Conservation (phyloP, 768 basidiomycete species). For the Saitozyma sp. region DNA sequence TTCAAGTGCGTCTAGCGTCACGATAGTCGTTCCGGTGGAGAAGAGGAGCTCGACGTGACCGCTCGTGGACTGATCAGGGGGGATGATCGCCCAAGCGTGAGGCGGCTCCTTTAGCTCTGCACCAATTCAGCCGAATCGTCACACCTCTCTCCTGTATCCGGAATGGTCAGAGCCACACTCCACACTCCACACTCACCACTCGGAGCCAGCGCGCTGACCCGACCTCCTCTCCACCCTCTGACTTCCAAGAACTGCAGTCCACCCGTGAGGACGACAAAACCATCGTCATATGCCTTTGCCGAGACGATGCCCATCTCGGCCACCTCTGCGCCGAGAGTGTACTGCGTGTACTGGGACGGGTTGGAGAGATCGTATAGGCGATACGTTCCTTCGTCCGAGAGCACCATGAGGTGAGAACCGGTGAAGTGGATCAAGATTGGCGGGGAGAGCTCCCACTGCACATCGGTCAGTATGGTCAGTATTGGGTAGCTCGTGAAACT, state of each 20-base stretch:
- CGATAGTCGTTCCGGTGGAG: slow-evolving; percentile 74
- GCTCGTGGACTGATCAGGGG: slow-evolving; percentile 83
- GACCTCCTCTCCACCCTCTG: slow-evolving; percentile 80
- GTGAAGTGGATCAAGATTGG: slow-evolving; percentile 61
- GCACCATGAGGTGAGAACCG: slow-evolving; percentile 62
- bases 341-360: slow-evolving; percentile 79
- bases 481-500: slow-evolving; percentile 10
- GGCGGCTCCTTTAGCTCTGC: slow-evolving; percentile 76
- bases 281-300: slow-evolving; percentile 80
- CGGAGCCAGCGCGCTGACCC: slow-evolving; percentile 70
- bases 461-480: no score
- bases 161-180: slow-evolving; percentile 37
- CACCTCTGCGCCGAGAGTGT: slow-evolving; percentile 78
- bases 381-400: slow-evolving; percentile 91
- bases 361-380: slow-evolving; percentile 63
- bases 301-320: slow-evolving; percentile 77
- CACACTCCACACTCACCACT: slow-evolving; percentile 78
- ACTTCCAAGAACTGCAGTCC: slow-evolving; percentile 77
- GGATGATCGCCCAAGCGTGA: slow-evolving; percentile 81
- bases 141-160: neutral
- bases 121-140: neutral
- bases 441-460: slow-evolving; percentile 76
- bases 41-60: slow-evolving; percentile 87
- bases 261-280: slow-evolving; percentile 80
- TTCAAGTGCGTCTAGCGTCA: slow-evolving; percentile 85